Conservation (phyloP, 2,329 filamentous ascomycete species). For the Zasmidium angulare region DNA sequence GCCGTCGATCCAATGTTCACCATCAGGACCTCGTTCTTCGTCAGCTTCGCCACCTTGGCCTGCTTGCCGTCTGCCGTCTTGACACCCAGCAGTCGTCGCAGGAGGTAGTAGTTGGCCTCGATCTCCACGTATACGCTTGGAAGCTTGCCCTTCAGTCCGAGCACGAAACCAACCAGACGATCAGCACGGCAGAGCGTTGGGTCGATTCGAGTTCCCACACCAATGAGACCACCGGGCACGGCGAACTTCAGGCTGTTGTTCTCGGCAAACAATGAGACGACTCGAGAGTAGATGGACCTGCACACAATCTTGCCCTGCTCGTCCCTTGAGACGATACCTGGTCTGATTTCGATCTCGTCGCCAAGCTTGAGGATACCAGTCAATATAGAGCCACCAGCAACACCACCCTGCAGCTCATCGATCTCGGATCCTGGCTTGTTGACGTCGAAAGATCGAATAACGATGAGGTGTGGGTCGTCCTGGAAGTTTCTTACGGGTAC, state of each 20-base stretch:
- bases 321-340: constrained; percentile 96
- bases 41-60: constrained; percentile 96
- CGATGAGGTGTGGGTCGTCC: constrained; percentile 94
- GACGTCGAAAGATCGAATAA: constrained; percentile 98
- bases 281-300: constrained; percentile 93
- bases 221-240: constrained; percentile 94
- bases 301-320: constrained; percentile 92
- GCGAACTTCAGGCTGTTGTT: constrained; percentile 98
- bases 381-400: constrained; percentile 93
- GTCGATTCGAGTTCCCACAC: constrained; percentile 96
- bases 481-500: constrained; percentile 89
- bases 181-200: constrained; percentile 97
- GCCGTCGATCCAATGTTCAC: constrained; percentile 98
- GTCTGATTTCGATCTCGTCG: constrained; percentile 97
- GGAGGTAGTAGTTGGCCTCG: constrained; percentile 98
- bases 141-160: constrained; percentile 88
- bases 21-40: constrained; percentile 99
- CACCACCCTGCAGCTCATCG: constrained; percentile 96
- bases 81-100: constrained; percentile 90
- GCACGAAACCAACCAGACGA: constrained; percentile 96
- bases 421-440: constrained; percentile 99
- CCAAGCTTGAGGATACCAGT: constrained; percentile 96
- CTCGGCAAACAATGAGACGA: constrained; percentile 94
- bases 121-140: constrained; percentile 98
- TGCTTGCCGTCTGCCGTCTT: constrained; percentile 98